Conservation (phyloP, 169 alveolate genomes). For the Neospora caninum region DNA sequence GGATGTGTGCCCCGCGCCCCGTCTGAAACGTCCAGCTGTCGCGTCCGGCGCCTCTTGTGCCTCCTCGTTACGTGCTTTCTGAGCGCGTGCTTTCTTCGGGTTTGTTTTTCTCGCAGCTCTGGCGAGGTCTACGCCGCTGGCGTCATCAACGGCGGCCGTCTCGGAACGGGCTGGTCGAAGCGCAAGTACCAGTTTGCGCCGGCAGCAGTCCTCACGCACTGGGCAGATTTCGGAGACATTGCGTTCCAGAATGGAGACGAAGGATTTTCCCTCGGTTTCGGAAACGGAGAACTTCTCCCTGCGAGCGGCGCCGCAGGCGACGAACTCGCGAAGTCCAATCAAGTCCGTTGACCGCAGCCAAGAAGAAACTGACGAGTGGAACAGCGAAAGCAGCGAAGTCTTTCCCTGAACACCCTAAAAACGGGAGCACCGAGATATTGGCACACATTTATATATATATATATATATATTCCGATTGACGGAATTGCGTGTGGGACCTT, state of each 20-base stretch:
- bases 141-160: conserved; percentile 40
- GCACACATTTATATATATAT: too few species aligned
- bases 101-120: not conserved
- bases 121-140: conserved; percentile 59
- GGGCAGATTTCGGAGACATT: conserved; percentile 34
- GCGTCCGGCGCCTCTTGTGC: too few species aligned
- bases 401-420: too few species aligned
- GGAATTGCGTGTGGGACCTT: too few species aligned
- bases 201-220: conserved; percentile 45
- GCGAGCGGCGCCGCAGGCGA: not conserved
- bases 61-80: too few species aligned
- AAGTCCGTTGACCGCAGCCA: not conserved
- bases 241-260: not conserved
- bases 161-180: conserved; percentile 51
- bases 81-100: too few species aligned
- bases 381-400: too few species aligned
- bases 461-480: too few species aligned
- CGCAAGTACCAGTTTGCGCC: conserved; percentile 41
- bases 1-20: too few species aligned
- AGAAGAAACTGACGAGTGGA: too few species aligned
- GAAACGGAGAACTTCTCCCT: not conserved
- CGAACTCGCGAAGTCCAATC: not conserved
- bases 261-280: not conserved
- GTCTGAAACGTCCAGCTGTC: too few species aligned
- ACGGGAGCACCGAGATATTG: too few species aligned